These are phyloP conservation scores for carrot (Daucus carota) DNA, from an alignment of 129 eudicot genomes.

Conservation along the genomic window DNA sequence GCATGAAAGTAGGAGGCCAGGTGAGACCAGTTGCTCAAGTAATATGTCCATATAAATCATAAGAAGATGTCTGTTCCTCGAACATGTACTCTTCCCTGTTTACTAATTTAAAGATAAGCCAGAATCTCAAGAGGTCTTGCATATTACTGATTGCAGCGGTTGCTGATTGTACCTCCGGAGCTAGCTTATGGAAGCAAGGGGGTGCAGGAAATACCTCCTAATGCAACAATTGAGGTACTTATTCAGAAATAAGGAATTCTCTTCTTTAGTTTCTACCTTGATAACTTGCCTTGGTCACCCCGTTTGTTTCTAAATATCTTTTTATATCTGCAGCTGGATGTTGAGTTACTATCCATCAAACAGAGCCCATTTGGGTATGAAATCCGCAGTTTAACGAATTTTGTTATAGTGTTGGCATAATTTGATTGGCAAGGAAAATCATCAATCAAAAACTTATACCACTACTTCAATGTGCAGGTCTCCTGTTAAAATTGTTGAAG, in stretches of 20 bases:
- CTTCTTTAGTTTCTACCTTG: too few relatives aligned
- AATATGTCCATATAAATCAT: background rate
- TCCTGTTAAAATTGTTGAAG: background rate
- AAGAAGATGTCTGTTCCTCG: background rate
- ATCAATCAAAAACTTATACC: background rate
- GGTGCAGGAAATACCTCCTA: conserved; percentile 97
- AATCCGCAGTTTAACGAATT: background rate
- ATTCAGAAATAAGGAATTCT: too few relatives aligned
- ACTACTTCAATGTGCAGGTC: conserved; percentile 2
- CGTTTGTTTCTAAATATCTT: background rate
- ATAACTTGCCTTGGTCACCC: too few relatives aligned
- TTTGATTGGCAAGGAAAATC: background rate
- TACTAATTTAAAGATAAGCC: background rate
- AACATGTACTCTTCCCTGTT: background rate
- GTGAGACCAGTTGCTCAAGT: background rate
- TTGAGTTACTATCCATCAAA: conserved; percentile 79
- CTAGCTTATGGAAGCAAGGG: conserved; percentile 97
- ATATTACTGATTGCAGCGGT: conserved; percentile 51
- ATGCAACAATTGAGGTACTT: conserved; percentile 89
- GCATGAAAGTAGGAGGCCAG: conserved; percentile 9
- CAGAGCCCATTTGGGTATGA: conserved; percentile 94
- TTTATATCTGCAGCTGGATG: conserved; percentile 60
- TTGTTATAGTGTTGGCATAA: background rate
- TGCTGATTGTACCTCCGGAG: conserved; percentile 93
- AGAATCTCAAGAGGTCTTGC: background rate